Conservation (phyloP, 2,329 filamentous ascomycete genomes). For the Fusarium chuoi region DNA sequence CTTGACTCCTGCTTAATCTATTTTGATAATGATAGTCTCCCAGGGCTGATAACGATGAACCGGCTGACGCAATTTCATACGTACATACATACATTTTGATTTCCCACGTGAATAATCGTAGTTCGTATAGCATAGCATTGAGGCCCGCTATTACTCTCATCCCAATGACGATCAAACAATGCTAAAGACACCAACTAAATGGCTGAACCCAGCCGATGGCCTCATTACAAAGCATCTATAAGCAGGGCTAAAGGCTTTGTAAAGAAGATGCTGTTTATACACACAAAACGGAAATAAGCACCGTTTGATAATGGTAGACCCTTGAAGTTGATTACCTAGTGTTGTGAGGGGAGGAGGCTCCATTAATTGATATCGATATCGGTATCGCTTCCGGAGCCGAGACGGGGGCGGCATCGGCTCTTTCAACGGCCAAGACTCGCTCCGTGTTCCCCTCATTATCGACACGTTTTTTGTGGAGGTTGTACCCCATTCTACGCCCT, state of each 20-base stretch:
- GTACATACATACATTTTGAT: neutral
- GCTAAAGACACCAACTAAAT: neutral
- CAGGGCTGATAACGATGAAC: neutral
- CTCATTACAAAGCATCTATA: neutral
- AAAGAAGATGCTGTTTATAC: neutral
- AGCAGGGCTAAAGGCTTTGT: neutral
- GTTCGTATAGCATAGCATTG: neutral
- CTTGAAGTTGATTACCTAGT: slow-evolving; percentile 1
- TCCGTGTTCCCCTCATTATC: slow-evolving; percentile 23
- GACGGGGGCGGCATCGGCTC: slow-evolving; percentile 23
- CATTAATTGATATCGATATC: neutral
- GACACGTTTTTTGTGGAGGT: slow-evolving; percentile 19
- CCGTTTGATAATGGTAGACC: neutral
- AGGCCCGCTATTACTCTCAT: neutral
- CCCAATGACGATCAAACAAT: neutral
- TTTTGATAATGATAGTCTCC: neutral
- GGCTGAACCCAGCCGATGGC: neutral
- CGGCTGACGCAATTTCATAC: neutral
- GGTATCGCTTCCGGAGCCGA: slow-evolving; percentile 22
- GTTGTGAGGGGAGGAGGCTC: neutral
- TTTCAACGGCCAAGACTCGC: slow-evolving; percentile 14
- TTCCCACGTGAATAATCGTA: neutral
- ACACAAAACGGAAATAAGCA: slow-evolving; percentile 5
- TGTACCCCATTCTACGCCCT: neutral
- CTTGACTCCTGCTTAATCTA: neutral